phyloP scores from a whole-genome alignment of 1,284 basidiomycete species.

The Moniliella sp. region DNA sequence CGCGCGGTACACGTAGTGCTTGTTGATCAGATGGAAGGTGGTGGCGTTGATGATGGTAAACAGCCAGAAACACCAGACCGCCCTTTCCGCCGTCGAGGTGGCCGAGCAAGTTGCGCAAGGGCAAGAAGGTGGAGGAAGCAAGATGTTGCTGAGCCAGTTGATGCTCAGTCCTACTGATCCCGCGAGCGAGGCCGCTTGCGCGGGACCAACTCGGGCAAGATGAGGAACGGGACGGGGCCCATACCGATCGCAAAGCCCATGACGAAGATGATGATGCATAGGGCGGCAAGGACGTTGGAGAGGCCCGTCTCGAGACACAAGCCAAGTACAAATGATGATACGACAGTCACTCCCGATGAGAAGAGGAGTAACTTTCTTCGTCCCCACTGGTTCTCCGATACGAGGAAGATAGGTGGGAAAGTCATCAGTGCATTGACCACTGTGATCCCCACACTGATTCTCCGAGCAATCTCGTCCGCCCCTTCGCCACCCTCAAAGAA shows the following conservation, averaged over 20 bases:
- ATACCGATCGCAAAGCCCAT: conserved; percentile 72
- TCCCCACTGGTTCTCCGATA: conserved; percentile 42
- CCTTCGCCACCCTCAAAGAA: conserved; percentile 7
- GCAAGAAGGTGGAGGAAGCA: conserved; percentile 63
- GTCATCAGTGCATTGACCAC: neutral
- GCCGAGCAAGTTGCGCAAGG: conserved; percentile 50
- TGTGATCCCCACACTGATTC: conserved; percentile 22
- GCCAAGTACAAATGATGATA: conserved; percentile 50
- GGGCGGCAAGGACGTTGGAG: conserved; percentile 42
- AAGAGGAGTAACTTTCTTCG: conserved; percentile 35
- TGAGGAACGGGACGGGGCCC: conserved; percentile 75
- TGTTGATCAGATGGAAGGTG: conserved; percentile 7
- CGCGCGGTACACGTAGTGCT: conserved; percentile 11
- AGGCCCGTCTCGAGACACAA: conserved; percentile 43
- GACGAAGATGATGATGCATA: conserved; percentile 61
- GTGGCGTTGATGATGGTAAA: conserved; percentile 10
- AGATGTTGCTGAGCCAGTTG: conserved; percentile 69
- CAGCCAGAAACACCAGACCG: conserved; percentile 17
- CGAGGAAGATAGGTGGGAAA: conserved; percentile 63
- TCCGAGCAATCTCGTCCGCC: conserved; percentile 7
- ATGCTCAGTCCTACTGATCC: conserved; percentile 60
- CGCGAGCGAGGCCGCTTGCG: conserved; percentile 58
- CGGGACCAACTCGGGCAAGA: conserved; percentile 76
- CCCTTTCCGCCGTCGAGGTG: conserved; percentile 10
- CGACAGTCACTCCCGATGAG: conserved; percentile 42